These are phyloP conservation scores for Escallonia herrerae DNA, from an alignment of 129 eudicot species.

Conservation along the genomic window DNA sequence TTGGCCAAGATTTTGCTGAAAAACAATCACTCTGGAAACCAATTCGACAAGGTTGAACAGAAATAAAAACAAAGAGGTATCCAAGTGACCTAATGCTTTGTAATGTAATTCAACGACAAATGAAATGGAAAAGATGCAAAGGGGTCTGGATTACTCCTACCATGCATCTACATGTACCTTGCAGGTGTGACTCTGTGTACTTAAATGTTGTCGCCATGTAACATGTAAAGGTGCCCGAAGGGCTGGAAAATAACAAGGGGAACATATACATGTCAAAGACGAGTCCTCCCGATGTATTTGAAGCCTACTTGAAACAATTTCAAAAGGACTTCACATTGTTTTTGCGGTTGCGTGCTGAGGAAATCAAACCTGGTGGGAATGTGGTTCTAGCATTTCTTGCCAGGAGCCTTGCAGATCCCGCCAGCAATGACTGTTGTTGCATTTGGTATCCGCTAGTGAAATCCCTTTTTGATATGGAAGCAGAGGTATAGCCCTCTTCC, in stretches of 20 bases:
- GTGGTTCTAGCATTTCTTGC: slow-evolving; percentile 22
- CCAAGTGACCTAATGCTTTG: neutral
- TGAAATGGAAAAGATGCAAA: neutral
- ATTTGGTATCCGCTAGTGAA: slow-evolving; percentile 11
- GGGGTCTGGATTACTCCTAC: neutral
- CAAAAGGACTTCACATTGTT: slow-evolving; percentile 18
- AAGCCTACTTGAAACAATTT: slow-evolving; percentile 31
- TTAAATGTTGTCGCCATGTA: neutral
- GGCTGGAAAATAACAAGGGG: slow-evolving; percentile 18
- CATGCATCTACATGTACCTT: neutral
- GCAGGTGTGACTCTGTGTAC: neutral
- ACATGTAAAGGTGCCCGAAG: slow-evolving; percentile 30
- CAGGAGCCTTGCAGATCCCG: slow-evolving; percentile 15
- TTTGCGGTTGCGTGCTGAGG: slow-evolving; percentile 19
- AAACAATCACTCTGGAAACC: too few relatives aligned
- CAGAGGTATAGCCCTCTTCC: slow-evolving; percentile 3
- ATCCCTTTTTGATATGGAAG: slow-evolving; percentile 22
- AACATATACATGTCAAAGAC: slow-evolving; percentile 31
- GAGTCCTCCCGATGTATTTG: slow-evolving; percentile 28
- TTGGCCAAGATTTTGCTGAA: neutral
- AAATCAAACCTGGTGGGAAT: slow-evolving; percentile 19
- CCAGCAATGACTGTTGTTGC: slow-evolving; percentile 6
- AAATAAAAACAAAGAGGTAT: too few relatives aligned
- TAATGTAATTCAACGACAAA: neutral
- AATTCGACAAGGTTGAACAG: too few relatives aligned